These are phyloP conservation scores for Chlamydomonas sp. DNA, from an alignment of 139 green algal genomes.

Conservation along the genomic window DNA sequence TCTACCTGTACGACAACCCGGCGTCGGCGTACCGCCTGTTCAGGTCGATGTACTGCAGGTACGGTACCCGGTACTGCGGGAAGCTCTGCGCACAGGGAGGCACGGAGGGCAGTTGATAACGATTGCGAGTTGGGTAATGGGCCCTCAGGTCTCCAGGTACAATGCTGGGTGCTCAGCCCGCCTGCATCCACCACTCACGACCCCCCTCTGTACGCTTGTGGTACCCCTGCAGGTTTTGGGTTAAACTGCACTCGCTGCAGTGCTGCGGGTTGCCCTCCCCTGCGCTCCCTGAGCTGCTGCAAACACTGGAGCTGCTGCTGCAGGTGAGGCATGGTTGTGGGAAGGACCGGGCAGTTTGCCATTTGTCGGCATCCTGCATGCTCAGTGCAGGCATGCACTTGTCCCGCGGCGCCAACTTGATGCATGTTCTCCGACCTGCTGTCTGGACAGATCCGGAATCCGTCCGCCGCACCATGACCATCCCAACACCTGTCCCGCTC, in stretches of 20 bases:
- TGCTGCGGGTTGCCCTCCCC: slow-evolving; percentile 39
- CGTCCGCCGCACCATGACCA: no score
- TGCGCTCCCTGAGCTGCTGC: slow-evolving; percentile 61
- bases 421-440: no score
- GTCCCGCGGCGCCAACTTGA: background rate
- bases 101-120: no score
- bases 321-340: slow-evolving; percentile 33
- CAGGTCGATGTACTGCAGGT: slow-evolving; percentile 68
- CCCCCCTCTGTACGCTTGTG: background rate
- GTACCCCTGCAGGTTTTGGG: slow-evolving; percentile 61
- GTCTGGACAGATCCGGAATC: no score
- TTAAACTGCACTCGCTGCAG: slow-evolving; percentile 62
- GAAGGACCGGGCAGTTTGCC: background rate
- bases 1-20: slow-evolving; percentile 64
- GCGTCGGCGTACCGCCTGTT: slow-evolving; percentile 58
- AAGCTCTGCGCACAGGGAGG: background rate
- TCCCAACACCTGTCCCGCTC: no score
- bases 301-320: slow-evolving; percentile 56
- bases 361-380: background rate
- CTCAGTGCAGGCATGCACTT: background rate
- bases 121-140: no score
- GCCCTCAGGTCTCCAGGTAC: background rate
- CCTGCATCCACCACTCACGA: no score
- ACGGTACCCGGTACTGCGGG: background rate
- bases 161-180: background rate